Evolutionary conservation across 805 yeast genomes (phyloP).

Genomic region (Pichia membranifaciens): DNA sequence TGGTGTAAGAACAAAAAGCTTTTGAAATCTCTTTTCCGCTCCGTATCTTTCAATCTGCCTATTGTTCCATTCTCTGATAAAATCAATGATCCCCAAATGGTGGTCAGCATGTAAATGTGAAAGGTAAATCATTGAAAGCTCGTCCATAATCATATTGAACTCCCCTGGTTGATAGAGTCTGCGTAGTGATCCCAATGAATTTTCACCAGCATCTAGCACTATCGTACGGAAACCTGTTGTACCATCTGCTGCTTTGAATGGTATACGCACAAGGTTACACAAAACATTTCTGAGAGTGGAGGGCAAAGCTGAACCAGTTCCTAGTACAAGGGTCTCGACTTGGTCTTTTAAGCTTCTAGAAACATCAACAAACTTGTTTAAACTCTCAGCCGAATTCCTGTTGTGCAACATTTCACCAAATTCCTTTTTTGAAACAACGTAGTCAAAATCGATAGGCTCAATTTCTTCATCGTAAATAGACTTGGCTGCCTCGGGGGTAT

Average conservation of each 20-base stretch:
- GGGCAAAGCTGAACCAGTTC: slow-evolving; percentile 93
- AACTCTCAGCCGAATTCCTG: background rate
- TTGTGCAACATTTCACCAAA: slow-evolving; percentile 9
- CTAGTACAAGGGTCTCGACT: slow-evolving; percentile 69
- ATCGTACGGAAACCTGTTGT: slow-evolving; percentile 35
- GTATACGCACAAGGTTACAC: slow-evolving; percentile 70
- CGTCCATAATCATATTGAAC: slow-evolving; percentile 40
- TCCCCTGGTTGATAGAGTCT: slow-evolving; percentile 54
- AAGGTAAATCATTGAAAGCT: slow-evolving; percentile 60
- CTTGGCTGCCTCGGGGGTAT: slow-evolving; percentile 21
- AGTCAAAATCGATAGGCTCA: slow-evolving; percentile 9
- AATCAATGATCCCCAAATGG: slow-evolving; percentile 74
- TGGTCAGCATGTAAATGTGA: slow-evolving; percentile 98
- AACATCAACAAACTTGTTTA: slow-evolving; percentile 10
- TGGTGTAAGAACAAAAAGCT: slow-evolving; percentile 63
- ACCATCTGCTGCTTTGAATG: slow-evolving; percentile 30
- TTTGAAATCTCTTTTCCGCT: slow-evolving; percentile 21
- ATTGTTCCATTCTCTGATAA: slow-evolving; percentile 63
- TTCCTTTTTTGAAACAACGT: slow-evolving; percentile 10
- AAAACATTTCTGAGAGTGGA: slow-evolving; percentile 80
- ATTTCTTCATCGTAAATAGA: slow-evolving; percentile 27
- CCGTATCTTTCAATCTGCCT: slow-evolving; percentile 33
- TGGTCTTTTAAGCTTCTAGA: slow-evolving; percentile 36
- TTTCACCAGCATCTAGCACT: slow-evolving; percentile 93
- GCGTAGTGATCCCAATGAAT: slow-evolving; percentile 66